A percentile compares a stretch with the other conserved stretches of the same genome.
Conservation (phyloP, 1,139 yeast species). For the Diutina sp. region DNA sequence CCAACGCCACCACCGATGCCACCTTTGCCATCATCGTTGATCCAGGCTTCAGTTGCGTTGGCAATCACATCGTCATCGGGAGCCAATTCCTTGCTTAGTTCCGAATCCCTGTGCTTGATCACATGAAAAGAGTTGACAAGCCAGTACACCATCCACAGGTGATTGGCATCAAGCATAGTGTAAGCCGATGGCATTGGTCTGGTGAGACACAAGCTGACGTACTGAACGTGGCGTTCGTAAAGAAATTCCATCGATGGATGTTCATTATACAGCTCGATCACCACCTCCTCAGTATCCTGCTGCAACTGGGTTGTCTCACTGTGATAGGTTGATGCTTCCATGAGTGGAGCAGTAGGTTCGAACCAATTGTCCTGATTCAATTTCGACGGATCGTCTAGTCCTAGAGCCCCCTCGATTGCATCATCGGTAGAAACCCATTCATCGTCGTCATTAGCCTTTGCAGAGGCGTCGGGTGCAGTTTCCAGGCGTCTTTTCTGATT, state of each 20-base stretch:
- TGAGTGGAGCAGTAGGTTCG: slow-evolving; percentile 3
- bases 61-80: slow-evolving; percentile 6
- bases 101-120: slow-evolving; percentile 8
- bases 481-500: not conserved
- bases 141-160: slow-evolving; percentile 91
- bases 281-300: slow-evolving; percentile 22
- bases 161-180: slow-evolving; percentile 65
- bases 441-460: not conserved
- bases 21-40: slow-evolving; percentile 17
- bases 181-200: slow-evolving; percentile 36
- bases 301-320: slow-evolving; percentile 28
- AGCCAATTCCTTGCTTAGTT: slow-evolving; percentile 7
- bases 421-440: not conserved
- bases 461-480: not conserved
- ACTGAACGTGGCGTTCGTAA: slow-evolving; percentile 9
- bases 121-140: slow-evolving; percentile 36
- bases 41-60: not conserved
- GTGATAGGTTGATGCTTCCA: slow-evolving; percentile 5
- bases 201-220: slow-evolving; percentile 17
- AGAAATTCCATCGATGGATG: slow-evolving; percentile 9
- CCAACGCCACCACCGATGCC: slow-evolving; percentile 75
- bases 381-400: not conserved
- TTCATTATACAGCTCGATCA: slow-evolving; percentile 16
- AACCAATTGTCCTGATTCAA: not conserved
- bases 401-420: not conserved